phyloP scores from a whole-genome alignment of 352 stramenopile species.

The Halophytophthora polymorphica region DNA sequence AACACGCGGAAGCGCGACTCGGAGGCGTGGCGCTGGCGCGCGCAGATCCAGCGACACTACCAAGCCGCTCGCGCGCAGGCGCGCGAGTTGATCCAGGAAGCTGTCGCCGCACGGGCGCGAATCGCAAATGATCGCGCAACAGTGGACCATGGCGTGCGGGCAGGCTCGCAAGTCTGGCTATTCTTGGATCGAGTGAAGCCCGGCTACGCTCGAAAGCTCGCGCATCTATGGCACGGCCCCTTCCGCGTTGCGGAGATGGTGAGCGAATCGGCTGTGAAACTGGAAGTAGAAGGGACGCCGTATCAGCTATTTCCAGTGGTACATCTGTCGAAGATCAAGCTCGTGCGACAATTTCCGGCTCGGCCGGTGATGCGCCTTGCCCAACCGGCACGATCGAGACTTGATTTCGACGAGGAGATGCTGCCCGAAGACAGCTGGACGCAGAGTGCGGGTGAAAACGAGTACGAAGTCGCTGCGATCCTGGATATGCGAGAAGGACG shows the following conservation, averaged over 20 bases:
- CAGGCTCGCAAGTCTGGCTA: not conserved
- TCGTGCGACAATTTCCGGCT: not conserved
- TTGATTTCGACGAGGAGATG: conserved; percentile 19
- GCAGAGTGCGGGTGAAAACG: not conserved
- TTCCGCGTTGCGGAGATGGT: conserved; percentile 14
- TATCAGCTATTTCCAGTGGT: conserved; percentile 20
- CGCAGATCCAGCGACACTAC: conserved; percentile 2
- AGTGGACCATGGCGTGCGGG: too few species aligned
- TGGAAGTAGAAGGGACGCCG: not conserved
- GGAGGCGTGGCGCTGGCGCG: not conserved
- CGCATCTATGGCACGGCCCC: conserved; percentile 20
- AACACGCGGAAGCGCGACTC: not conserved
- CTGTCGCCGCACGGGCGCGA: not conserved
- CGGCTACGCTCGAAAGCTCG: not conserved
- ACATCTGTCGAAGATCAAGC: conserved; percentile 19
- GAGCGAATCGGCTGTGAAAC: conserved; percentile 4
- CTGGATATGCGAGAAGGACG: conserved; percentile 5
- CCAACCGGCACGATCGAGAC: not conserved
- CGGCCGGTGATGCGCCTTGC: not conserved
- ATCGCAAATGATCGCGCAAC: too few species aligned
- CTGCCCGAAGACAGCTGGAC: conserved; percentile 9
- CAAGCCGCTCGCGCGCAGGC: not conserved
- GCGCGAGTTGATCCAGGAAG: not conserved
- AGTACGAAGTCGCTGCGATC: conserved; percentile 13
- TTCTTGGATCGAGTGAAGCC: conserved; percentile 1